phyloP scores from a whole-genome alignment of 2,329 filamentous ascomycete species.

The Aotearoamyces nothofagi region DNA sequence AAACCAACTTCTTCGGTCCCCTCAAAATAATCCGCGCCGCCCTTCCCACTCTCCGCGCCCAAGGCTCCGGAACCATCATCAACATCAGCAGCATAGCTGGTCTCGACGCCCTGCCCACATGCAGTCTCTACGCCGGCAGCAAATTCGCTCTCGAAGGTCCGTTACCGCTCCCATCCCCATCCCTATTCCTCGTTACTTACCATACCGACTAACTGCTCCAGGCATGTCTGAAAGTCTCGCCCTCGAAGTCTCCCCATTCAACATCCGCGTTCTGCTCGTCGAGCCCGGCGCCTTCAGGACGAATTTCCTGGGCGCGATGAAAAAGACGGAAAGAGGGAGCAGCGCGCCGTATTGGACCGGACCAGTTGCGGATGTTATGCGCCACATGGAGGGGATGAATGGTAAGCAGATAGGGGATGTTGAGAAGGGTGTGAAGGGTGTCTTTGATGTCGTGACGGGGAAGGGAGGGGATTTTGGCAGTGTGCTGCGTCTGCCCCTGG shows the following conservation, averaged over 20 bases:
- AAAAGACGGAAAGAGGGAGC: too few relatives aligned
- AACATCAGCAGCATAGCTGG: slow-evolving; percentile 1
- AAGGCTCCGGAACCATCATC: slow-evolving; percentile 19
- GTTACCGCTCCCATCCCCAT: too few relatives aligned
- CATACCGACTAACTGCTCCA: too few relatives aligned
- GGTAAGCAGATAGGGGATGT: neutral
- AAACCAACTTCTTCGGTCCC: slow-evolving; percentile 1
- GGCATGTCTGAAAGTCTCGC: too few relatives aligned
- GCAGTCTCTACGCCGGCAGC: neutral
- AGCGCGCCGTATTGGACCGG: too few relatives aligned
- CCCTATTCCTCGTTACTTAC: too few relatives aligned
- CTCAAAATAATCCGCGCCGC: neutral
- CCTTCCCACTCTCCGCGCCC: slow-evolving; percentile 5
- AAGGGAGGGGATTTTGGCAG: neutral
- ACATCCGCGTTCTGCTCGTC: too few relatives aligned
- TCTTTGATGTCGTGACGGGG: neutral
- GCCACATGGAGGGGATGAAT: neutral
- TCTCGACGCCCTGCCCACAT: neutral
- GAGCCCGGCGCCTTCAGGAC: too few relatives aligned
- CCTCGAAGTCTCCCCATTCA: too few relatives aligned
- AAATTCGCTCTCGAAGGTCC: neutral
- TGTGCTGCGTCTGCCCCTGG: too few relatives aligned
- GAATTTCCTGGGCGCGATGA: too few relatives aligned
- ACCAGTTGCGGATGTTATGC: too few relatives aligned
- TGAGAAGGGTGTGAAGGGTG: neutral